Evolutionary conservation across 2,329 filamentous ascomycete species (phyloP).

Genomic region (Cyanodermella asteris): DNA sequence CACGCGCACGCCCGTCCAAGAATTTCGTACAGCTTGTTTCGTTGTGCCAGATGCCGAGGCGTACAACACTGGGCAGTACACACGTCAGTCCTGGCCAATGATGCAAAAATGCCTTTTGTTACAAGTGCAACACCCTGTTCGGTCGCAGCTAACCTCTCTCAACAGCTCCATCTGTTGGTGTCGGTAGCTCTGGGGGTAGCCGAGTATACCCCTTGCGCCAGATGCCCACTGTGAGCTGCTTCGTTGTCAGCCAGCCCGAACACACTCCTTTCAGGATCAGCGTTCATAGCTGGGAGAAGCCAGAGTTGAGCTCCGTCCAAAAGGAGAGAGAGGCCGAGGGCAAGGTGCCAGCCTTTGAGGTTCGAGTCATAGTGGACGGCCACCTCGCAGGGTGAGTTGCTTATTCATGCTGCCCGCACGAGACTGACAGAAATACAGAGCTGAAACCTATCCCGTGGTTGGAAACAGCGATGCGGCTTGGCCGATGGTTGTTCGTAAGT

Average conservation of each 20-base stretch:
- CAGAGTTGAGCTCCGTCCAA: conserved; percentile 35
- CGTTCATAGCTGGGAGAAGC: conserved; percentile 49
- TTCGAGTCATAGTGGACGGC: conserved; percentile 48
- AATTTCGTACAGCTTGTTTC: conserved; percentile 62
- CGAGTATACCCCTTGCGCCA: conserved; percentile 12
- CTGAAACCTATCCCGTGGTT: too few species aligned
- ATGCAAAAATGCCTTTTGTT: too few species aligned
- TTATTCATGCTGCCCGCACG: too few species aligned
- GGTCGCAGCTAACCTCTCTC: too few species aligned
- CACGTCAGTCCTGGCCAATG: too few species aligned
- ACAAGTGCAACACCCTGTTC: too few species aligned
- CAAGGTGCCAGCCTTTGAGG: conserved; percentile 39
- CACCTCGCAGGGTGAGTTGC: conserved; percentile 37
- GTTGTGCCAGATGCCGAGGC: conserved; percentile 31
- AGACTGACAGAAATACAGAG: too few species aligned
- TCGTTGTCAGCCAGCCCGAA: conserved; percentile 40
- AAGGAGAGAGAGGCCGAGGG: conserved; percentile 33
- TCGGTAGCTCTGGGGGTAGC: too few species aligned
- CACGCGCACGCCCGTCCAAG: conserved; percentile 50
- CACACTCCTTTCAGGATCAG: conserved; percentile 47
- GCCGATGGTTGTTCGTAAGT: conserved; percentile 32
- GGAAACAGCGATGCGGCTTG: too few species aligned
- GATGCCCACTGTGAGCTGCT: conserved; percentile 48
- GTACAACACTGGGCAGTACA: too few species aligned
- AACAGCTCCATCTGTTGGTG: too few species aligned